Evolutionary conservation across 768 basidiomycete species (phyloP).

Genomic region (Termitomyces sp.): DNA sequence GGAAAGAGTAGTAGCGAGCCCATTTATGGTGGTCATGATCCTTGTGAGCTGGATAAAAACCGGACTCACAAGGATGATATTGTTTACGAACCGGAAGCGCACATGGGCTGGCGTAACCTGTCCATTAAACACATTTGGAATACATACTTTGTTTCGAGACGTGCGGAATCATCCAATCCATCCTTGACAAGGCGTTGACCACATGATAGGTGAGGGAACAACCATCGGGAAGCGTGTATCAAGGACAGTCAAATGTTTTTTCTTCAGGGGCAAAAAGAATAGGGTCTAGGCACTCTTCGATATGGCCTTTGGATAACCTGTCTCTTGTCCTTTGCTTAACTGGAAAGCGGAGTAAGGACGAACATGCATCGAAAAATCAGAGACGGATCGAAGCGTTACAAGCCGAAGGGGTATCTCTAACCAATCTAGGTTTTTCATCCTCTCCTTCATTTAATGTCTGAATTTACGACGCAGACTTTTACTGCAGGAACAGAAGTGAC

Average conservation of each 20-base stretch:
- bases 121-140: conserved; percentile 15
- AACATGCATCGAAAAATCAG: too few relatives aligned
- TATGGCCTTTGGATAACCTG: conserved; percentile 12
- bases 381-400: too few relatives aligned
- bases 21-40: conserved; percentile 11
- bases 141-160: too few relatives aligned
- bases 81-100: conserved; percentile 12
- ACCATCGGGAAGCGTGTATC: conserved; percentile 21
- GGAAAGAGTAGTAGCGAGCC: conserved; percentile 6
- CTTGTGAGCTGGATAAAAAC: neutral
- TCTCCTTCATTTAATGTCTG: neutral
- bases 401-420: too few relatives aligned
- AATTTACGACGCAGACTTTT: neutral
- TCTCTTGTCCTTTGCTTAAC: too few relatives aligned
- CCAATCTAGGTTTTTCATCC: too few relatives aligned
- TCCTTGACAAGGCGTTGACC: conserved; percentile 16
- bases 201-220: conserved; percentile 18
- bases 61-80: neutral
- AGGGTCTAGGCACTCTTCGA: conserved; percentile 15
- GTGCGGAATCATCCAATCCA: conserved; percentile 2
- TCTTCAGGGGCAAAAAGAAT: conserved; percentile 2
- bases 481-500: neutral
- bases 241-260: conserved; percentile 15
- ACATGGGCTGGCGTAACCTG: conserved; percentile 18
- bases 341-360: too few relatives aligned